Evolutionary conservation across 371 early-diverging fungal genomes (phyloP), one percentile per base, ranked within the genome.

Genomic region (Rhizopus microsporus): DNA sequence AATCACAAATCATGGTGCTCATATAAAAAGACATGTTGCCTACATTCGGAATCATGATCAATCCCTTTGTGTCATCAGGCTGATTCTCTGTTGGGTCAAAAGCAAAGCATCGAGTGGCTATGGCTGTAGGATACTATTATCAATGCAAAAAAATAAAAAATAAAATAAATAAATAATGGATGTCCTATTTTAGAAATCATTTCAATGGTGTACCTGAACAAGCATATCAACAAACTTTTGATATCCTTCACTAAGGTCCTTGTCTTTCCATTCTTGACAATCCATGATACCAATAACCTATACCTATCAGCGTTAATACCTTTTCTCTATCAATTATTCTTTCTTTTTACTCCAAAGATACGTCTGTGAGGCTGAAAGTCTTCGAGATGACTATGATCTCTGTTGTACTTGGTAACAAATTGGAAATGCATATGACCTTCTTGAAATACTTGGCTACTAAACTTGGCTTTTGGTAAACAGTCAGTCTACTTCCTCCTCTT

Each of bases 261-360:
- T 77, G 40, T 80, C 78, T 50, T 80, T 77, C 82, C 83, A 87
- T 59, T 89, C 88, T 62, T 83, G 82, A 64, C 93, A 91, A 64
- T 91, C 85, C 87, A 89, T 88, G 48, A 91, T 89, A 54, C 91
- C 92, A 73, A 90, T 87, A 33, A 90, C 88, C 90, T 66, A 56
- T 15, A 1, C 42, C 2, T 42, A 30, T 48, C 29, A 3, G 34
- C 1, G 15, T 12, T 23, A 23, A 23, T 23, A 23, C 23, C 23
- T 16, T 34, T 17, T 35, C 17, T 35, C 32, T 54, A 40, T 4
- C 43, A 44, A 31, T 1, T 17, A 23, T 16, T 6, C 8, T 13
- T 37, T 40, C 12, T 4, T 30, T 77, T 56, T 78, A 90, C 90
- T 62, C 90, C 93, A 76, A 92, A 84, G 40, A 92, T 78, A 29